phyloP scores from a whole-genome alignment of 116 monocot species.

The Dioscorea cayenensis region DNA sequence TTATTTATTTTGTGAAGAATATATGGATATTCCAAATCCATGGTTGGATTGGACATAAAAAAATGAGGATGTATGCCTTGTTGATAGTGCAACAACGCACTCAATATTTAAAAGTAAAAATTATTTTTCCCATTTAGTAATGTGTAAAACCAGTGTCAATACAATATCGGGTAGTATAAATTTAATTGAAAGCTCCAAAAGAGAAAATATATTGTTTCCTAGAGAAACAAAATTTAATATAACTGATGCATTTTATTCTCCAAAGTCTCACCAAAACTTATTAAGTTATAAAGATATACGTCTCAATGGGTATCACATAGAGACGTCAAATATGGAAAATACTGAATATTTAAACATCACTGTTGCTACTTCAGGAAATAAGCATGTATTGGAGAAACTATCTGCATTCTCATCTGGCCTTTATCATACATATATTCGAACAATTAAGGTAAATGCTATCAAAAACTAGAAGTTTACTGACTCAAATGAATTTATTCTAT shows the following conservation, averaged over 20 bases:
- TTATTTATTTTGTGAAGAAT: neutral
- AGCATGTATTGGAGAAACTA: conserved; percentile 1
- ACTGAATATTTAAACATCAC: neutral
- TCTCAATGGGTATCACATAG: conserved; percentile 3
- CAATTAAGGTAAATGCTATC: neutral
- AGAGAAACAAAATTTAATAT: too few relatives aligned
- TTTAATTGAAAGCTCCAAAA: too few relatives aligned
- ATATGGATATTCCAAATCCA: neutral
- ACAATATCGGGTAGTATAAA: too few relatives aligned
- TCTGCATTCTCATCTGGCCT: neutral
- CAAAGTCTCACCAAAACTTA: too few relatives aligned
- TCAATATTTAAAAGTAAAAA: too few relatives aligned
- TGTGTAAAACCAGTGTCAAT: too few relatives aligned
- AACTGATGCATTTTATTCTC: too few relatives aligned
- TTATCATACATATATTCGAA: neutral
- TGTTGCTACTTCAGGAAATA: neutral
- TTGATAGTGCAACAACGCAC: too few relatives aligned
- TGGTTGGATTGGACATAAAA: neutral
- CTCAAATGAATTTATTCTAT: neutral
- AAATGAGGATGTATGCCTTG: neutral
- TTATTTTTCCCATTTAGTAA: too few relatives aligned
- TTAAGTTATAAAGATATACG: too few relatives aligned
- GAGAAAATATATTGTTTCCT: too few relatives aligned
- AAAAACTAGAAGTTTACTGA: conserved; percentile 1
- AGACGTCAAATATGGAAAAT: neutral